Percentiles rank a stretch among this genome's conserved stretches.
Evolutionary conservation across 768 basidiomycete species (phyloP).

Genomic region (Mycena galopus): DNA sequence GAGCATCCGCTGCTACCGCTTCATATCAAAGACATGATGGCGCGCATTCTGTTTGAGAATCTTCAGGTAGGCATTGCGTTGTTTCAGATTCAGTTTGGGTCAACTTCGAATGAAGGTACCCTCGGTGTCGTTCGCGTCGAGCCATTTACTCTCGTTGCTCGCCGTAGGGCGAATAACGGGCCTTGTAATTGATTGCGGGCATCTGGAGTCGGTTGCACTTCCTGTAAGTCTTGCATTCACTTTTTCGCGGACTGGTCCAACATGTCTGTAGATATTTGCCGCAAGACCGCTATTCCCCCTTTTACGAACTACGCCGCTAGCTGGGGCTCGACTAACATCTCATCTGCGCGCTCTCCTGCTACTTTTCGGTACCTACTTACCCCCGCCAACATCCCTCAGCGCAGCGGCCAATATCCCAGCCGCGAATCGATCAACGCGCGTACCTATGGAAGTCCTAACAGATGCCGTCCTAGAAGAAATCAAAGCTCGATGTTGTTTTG

Average conservation of each 20-base stretch:
- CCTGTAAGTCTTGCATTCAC: conserved; percentile 70
- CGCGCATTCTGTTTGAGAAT: conserved; percentile 90
- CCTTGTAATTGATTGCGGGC: conserved; percentile 92
- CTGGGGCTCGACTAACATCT: conserved; percentile 83
- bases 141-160: conserved; percentile 87
- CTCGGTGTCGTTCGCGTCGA: conserved; percentile 92
- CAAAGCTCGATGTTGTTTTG: conserved; percentile 91
- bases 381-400: conserved; percentile 81
- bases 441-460: conserved; percentile 85
- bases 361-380: conserved; percentile 87
- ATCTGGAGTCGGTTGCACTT: conserved; percentile 89
- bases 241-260: not conserved
- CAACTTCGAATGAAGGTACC: conserved; percentile 72
- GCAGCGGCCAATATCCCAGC: conserved; percentile 73
- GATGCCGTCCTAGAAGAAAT: conserved; percentile 90
- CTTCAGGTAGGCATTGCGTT: conserved; percentile 70
- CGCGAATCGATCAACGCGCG: conserved; percentile 71
- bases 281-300: conserved; percentile 89
- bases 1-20: conserved; percentile 92
- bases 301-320: conserved; percentile 87
- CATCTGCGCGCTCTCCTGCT: conserved; percentile 87
- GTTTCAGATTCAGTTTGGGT: not conserved
- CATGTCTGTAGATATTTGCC: conserved; percentile 80
- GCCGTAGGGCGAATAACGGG: conserved; percentile 93
- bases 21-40: conserved; percentile 90